Conservation (phyloP, 2,329 filamentous ascomycete genomes). For the Fusarium sp. region DNA sequence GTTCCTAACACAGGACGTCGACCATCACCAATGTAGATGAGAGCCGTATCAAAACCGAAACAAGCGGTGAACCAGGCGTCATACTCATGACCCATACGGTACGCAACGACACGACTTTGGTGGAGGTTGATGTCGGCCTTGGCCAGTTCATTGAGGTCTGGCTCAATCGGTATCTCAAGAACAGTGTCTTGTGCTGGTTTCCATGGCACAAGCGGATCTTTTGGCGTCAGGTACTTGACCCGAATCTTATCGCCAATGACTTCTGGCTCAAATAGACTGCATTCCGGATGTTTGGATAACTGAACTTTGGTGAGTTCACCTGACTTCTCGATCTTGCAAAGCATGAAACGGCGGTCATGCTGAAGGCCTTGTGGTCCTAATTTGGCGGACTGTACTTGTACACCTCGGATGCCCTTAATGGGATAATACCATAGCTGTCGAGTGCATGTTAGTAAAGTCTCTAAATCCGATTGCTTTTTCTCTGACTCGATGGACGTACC, state of each 20-base stretch:
- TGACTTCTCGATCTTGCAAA: slow-evolving; percentile 64
- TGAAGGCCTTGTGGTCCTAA: slow-evolving; percentile 71
- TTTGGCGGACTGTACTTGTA: slow-evolving; percentile 63
- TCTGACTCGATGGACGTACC: slow-evolving; percentile 27
- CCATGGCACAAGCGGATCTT: slow-evolving; percentile 54
- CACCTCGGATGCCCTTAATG: slow-evolving; percentile 76
- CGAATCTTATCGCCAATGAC: slow-evolving; percentile 56
- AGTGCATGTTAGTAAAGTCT: slow-evolving; percentile 8
- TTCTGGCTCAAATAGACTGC: slow-evolving; percentile 73
- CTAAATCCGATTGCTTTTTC: background rate
- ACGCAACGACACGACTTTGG: slow-evolving; percentile 66
- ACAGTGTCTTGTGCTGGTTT: slow-evolving; percentile 52
- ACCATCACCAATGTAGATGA: slow-evolving; percentile 74
- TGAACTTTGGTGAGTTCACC: slow-evolving; percentile 67
- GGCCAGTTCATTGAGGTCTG: slow-evolving; percentile 59
- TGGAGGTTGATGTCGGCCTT: slow-evolving; percentile 68
- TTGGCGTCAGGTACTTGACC: slow-evolving; percentile 58
- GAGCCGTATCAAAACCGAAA: slow-evolving; percentile 70
- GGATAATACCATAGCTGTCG: slow-evolving; percentile 74
- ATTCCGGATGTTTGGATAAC: slow-evolving; percentile 66
- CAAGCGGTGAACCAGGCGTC: slow-evolving; percentile 75
- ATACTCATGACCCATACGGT: slow-evolving; percentile 70
- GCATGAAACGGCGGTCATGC: slow-evolving; percentile 78
- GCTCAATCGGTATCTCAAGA: slow-evolving; percentile 68
- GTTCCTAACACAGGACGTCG: slow-evolving; percentile 72